Evolutionary conservation across 352 stramenopile genomes (phyloP), one percentile per base, ranked within the genome.

Genomic region (Pythium myriotylum): DNA sequence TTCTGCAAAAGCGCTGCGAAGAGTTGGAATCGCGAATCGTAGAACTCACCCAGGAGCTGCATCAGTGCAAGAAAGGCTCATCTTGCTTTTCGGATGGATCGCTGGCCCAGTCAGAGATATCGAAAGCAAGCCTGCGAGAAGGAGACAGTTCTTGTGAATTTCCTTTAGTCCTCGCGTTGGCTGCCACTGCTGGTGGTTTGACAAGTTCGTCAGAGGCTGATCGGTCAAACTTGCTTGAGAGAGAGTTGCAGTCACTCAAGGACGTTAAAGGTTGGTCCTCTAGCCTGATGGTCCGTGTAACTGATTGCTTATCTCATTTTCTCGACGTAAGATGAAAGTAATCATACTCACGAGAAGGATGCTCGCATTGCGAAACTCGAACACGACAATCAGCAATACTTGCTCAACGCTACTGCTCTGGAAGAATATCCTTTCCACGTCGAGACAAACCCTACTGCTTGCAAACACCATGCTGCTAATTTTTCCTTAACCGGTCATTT

Each of bases 321-420:
- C 51, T 17, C 13, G 4, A 16, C 17, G 12, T 10, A 17, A 65
- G 57, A 29, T 16, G 48, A 65, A 9, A 39, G 17, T 6, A 51
- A 60, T 14, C 59, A 59, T 3, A 32, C 46, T 37, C 50, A 52
- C 0, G 53, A 68, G 23, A 68, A 68, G 17, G 54, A 68, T 32
- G 35, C 46, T 6, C 54, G 24, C 7, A 87, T 93, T 23, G 74
- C 78, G 27, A 86, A 91, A 64, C 79, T 95, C 59, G 84, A 92
- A 81, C 84, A 67, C 68, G 84, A 94, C 70, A 94, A 94, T 57
- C 80, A 92, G 71, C 78, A 94, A 65, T 91, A 89, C 42, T 59
- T 94, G 71, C 64, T 92, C 53, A 91, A 92, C 40, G 84, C 83
- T 10, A 84, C 81, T 5, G 81, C 84, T 40, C 89, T 94, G 52